Evolutionary conservation across 495 filamentous ascomycete genomes (phyloP).

Genomic region (Amphirosellinia nigrospora): DNA sequence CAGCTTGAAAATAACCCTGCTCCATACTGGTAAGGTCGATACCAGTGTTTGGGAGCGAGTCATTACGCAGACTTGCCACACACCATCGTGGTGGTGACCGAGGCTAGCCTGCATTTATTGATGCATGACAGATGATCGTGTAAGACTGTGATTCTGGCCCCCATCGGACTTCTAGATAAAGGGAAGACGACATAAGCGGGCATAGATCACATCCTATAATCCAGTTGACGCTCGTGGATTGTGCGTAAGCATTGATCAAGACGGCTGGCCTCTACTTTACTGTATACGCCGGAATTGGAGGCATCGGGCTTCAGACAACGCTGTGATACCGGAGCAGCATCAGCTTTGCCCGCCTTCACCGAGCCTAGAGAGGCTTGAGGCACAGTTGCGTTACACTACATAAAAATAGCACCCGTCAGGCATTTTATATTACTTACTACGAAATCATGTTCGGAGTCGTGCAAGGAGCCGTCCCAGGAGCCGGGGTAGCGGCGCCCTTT

Average conservation of each 20-base stretch:
- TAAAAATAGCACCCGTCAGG: conserved; percentile 13
- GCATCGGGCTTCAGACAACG: conserved; percentile 7
- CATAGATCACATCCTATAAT: background rate
- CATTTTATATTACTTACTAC: conserved; percentile 2
- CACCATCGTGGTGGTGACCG: conserved; percentile 4
- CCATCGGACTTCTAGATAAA: conserved; percentile 20
- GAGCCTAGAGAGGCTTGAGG: background rate
- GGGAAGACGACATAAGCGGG: conserved; percentile 2
- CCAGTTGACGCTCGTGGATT: background rate
- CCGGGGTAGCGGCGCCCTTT: conserved; percentile 8
- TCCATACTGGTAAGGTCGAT: background rate
- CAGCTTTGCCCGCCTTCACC: background rate
- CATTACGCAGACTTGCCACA: conserved; percentile 2
- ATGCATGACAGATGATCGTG: conserved; percentile 28
- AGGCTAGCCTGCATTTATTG: conserved; percentile 19
- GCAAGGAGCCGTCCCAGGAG: conserved; percentile 18
- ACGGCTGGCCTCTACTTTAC: background rate
- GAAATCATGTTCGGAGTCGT: conserved; percentile 18
- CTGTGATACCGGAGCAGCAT: conserved; percentile 20
- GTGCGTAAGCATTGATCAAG: background rate
- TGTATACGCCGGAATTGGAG: background rate
- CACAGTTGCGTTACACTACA: background rate
- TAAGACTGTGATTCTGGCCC: conserved; percentile 15
- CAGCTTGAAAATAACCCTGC: conserved; percentile 6
- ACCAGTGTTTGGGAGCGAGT: conserved; percentile 16